Conservation (phyloP, 2,329 filamentous ascomycete genomes). For the Ophiostoma sp. region DNA sequence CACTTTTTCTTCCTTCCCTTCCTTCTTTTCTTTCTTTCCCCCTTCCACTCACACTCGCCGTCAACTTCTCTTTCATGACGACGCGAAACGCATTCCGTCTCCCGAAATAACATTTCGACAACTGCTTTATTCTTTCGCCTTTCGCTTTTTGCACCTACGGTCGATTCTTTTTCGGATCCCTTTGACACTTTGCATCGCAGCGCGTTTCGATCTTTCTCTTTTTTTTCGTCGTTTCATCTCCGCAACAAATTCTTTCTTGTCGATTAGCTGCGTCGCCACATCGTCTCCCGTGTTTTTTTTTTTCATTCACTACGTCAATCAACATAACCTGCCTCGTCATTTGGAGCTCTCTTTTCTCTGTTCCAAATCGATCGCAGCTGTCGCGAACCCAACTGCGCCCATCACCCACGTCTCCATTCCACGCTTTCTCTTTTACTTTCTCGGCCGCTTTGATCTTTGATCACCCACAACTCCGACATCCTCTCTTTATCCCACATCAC, state of each 20-base stretch:
- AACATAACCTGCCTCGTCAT: background rate
- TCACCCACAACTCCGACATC: background rate
- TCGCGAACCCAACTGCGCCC: background rate
- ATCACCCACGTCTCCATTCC: background rate
- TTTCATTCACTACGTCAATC: background rate
- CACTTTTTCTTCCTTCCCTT: background rate
- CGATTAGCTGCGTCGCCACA: background rate
- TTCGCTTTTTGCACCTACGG: background rate
- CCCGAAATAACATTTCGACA: background rate
- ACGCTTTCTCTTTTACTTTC: background rate
- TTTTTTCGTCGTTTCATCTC: background rate
- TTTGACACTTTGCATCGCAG: background rate
- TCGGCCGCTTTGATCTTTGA: background rate
- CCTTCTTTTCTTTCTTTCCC: background rate
- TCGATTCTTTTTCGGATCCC: background rate
- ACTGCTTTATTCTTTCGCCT: background rate
- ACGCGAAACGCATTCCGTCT: background rate
- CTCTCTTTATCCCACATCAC: background rate
- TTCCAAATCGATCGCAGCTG: background rate
- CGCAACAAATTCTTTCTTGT: background rate
- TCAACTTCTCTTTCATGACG: conserved; percentile 6
- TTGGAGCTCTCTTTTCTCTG: background rate
- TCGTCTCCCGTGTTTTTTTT: background rate
- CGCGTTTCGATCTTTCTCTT: background rate
- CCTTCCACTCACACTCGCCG: background rate